These are phyloP conservation scores for Skeletonema marinoi DNA, from an alignment of 108 stramenopile species.

Conservation along the genomic window DNA sequence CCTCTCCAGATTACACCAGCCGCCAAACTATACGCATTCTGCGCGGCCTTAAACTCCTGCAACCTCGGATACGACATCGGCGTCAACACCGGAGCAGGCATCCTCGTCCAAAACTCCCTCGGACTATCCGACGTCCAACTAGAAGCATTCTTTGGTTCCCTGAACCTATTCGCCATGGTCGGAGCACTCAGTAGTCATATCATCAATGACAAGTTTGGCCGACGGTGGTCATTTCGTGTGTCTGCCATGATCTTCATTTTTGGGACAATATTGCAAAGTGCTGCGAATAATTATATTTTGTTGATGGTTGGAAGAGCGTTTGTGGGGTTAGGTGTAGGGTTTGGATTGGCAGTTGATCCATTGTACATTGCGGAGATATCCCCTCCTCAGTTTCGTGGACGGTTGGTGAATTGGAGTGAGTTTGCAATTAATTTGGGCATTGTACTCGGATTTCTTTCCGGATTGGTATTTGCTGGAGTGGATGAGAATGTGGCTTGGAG, in stretches of 20 bases:
- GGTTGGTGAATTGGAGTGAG: constrained; percentile 84
- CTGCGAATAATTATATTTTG: constrained; percentile 40
- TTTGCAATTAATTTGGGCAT: constrained; percentile 80
- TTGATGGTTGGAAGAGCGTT: constrained; percentile 83
- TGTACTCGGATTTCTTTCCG: constrained; percentile 71
- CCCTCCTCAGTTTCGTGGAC: constrained; percentile 74
- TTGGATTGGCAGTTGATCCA: constrained; percentile 85
- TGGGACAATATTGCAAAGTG: constrained; percentile 56
- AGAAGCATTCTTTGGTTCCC: constrained; percentile 70
- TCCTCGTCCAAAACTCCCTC: constrained; percentile 62
- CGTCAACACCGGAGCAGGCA: constrained; percentile 55
- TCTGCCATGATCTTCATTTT: constrained; percentile 77
- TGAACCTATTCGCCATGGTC: constrained; percentile 79
- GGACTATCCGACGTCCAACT: constrained; percentile 62
- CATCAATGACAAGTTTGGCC: constrained; percentile 77
- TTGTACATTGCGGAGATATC: constrained; percentile 86
- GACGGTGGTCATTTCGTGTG: constrained; percentile 66
- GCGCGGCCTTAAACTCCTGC: constrained; percentile 83
- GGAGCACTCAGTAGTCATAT: constrained; percentile 76
- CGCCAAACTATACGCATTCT: constrained; percentile 55
- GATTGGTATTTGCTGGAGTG: constrained; percentile 55
- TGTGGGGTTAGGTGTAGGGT: constrained; percentile 86
- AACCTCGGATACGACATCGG: constrained; percentile 82
- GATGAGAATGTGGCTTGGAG: constrained; percentile 70
- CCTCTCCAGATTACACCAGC: constrained; percentile 26